These are phyloP conservation scores for Parastagonospora avenae DNA, from an alignment of 2,329 filamentous ascomycete species.

Conservation along the genomic window DNA sequence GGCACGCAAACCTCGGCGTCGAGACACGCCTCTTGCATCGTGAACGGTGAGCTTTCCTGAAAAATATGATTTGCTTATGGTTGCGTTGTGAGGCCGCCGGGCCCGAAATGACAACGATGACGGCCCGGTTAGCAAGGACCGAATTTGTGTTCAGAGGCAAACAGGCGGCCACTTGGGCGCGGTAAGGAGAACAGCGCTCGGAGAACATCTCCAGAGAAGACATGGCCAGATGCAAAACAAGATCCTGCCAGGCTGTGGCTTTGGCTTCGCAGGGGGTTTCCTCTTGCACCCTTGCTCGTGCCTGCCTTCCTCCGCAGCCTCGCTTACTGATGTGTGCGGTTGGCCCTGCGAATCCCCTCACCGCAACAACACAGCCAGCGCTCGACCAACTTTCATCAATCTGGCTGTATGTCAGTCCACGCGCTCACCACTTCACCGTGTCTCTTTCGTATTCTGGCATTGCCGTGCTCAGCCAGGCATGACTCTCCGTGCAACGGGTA, in stretches of 20 bases:
- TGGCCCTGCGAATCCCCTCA: no score
- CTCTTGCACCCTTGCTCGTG: not conserved
- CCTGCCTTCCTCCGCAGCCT: not conserved
- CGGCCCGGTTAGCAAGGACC: not conserved
- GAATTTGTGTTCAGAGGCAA: no score
- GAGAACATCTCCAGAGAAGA: no score
- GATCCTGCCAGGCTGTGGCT: no score
- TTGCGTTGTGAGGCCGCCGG: constrained; percentile 1
- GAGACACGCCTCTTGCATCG: constrained; percentile 8
- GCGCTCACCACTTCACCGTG: not conserved
- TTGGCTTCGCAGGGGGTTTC: not conserved
- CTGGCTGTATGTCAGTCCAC: not conserved
- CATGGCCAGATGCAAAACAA: no score
- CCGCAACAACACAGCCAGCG: no score
- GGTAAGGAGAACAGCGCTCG: not conserved
- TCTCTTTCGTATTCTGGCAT: not conserved
- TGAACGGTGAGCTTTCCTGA: constrained; percentile 3
- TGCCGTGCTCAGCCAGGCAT: not conserved
- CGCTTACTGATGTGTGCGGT: no score
- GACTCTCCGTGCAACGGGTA: not conserved
- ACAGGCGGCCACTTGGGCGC: not conserved
- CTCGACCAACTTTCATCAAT: no score
- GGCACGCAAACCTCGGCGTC: constrained; percentile 15
- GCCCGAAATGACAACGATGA: constrained; percentile 2
- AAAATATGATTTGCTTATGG: constrained; percentile 2